Percentiles rank a stretch among this genome's conserved stretches.
These are phyloP conservation scores for Cordyceps farinosa DNA, from an alignment of 2,329 filamentous ascomycete species.

Conservation along the genomic window DNA sequence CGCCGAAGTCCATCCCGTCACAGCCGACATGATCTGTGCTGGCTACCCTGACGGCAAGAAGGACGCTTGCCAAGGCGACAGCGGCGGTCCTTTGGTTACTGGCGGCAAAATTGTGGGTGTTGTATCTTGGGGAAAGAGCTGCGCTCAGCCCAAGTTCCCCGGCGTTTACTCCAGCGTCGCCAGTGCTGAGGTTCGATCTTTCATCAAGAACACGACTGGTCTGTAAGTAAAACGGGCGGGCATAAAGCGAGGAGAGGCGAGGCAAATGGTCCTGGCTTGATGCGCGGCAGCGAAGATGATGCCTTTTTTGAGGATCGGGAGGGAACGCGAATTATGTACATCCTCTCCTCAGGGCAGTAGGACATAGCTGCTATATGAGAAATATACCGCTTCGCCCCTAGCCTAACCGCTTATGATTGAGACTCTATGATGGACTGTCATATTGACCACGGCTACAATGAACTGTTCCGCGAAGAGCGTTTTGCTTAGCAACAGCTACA, in stretches of 20 bases:
- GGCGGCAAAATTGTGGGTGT: constrained; percentile 25
- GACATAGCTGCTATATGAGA: neutral
- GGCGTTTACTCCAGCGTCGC: constrained; percentile 31
- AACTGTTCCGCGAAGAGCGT: too few relatives aligned
- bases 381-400: neutral
- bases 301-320: too few relatives aligned
- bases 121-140: constrained; percentile 32
- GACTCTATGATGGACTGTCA: too few relatives aligned
- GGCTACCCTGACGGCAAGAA: constrained; percentile 27
- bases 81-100: constrained; percentile 31
- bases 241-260: neutral
- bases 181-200: constrained; percentile 22
- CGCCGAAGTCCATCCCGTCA: constrained; percentile 20
- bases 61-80: constrained; percentile 33
- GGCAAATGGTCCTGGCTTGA: neutral
- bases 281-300: neutral
- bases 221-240: neutral
- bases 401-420: neutral
- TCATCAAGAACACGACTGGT: constrained; percentile 22
- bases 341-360: neutral
- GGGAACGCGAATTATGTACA: neutral
- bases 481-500: too few relatives aligned
- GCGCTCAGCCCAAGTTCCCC: constrained; percentile 25
- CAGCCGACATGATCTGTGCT: constrained; percentile 33
- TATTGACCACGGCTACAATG: too few relatives aligned